Evolutionary conservation across 352 stramenopile species (phyloP), one percentile per base, ranked within the genome.

Genomic region (Globisporangium emineosum): DNA sequence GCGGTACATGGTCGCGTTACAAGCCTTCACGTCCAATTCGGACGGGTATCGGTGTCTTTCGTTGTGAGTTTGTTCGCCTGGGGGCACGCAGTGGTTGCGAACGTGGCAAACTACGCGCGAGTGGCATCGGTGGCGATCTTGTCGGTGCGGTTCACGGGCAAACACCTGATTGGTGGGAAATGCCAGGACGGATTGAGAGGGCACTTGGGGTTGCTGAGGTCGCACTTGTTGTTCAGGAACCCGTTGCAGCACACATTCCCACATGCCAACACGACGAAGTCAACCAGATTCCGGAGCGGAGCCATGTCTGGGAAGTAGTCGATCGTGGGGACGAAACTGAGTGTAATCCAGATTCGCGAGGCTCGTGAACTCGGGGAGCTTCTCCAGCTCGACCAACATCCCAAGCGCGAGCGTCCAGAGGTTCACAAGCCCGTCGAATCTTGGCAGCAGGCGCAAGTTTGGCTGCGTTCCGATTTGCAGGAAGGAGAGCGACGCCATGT

Each of bases 401-500:
- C 5, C 58, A 25, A 64, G 58, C 29, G 64, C 10, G 0, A 82
- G 37, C 3, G 52, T 71, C 42, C 71, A 51, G 3, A 86, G 45
- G 17, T 69, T 74, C 5, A 54, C 60, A 0, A 71, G 64, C 5
- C 69, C 68, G 10, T 64, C 23, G 27, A 86, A 70, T 21, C 70
- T 53, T 21, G 75, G 71, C 0, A 83, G 40, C 1, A 12, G 54
- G 0, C 12, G 10, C 2, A 83, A 63, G 21, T 60, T 29, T 2
- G 68, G 32, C 45, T 76, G 71, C 1, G 8, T 60, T 13, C 58
- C 71, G 8, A 81, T 57, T 43, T 79, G 74, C 27, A 81, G 47
- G 33, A 81, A 81, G 5, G 67, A 71, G 49, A 81, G 65, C 10
- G 66, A 75, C 5, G 19, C 33, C 71, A 79, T 81, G 57, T 70